A percentile compares a stretch with the other conserved stretches of the same genome.
Evolutionary conservation across 495 filamentous ascomycete genomes (phyloP).

Genomic region (Penicillium coprophilum): DNA sequence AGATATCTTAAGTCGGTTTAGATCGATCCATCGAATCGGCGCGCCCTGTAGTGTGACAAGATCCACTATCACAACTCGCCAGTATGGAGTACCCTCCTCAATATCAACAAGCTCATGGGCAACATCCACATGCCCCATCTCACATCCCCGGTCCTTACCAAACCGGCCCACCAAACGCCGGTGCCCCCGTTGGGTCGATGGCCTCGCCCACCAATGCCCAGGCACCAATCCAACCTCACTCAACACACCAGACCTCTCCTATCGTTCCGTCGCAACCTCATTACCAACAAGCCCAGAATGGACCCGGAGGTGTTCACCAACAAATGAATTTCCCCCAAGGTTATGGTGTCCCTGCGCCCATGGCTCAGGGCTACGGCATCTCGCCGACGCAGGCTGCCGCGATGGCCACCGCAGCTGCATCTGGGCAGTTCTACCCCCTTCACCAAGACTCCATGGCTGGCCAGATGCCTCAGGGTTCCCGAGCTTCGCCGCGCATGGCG

Average conservation of each 20-base stretch:
- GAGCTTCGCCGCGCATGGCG: constrained; percentile 54
- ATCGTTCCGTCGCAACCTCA: constrained; percentile 56
- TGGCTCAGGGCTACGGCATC: constrained; percentile 52
- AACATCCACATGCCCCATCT: constrained; percentile 52
- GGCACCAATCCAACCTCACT: constrained; percentile 52
- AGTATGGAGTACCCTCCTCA: constrained; percentile 58
- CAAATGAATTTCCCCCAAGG: constrained; percentile 54
- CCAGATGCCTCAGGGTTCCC: constrained; percentile 46
- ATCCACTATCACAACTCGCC: constrained; percentile 23
- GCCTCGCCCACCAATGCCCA: constrained; percentile 54
- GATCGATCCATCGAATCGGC: constrained; percentile 27
- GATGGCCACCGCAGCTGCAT: constrained; percentile 57
- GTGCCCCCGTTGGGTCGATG: constrained; percentile 48
- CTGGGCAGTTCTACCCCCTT: constrained; percentile 51
- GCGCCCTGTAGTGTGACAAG: constrained; percentile 33
- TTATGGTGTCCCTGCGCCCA: constrained; percentile 48
- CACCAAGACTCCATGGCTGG: constrained; percentile 51
- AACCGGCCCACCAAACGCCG: constrained; percentile 46
- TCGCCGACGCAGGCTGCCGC: constrained; percentile 55
- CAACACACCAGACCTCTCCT: constrained; percentile 51
- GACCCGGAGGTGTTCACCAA: constrained; percentile 49
- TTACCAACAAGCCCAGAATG: constrained; percentile 49
- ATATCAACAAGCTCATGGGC: constrained; percentile 56
- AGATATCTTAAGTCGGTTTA: constrained; percentile 22
- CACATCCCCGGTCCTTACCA: constrained; percentile 53